Evolutionary conservation across 257 asterid species (phyloP).

Genomic region (Petunia axillaris): DNA sequence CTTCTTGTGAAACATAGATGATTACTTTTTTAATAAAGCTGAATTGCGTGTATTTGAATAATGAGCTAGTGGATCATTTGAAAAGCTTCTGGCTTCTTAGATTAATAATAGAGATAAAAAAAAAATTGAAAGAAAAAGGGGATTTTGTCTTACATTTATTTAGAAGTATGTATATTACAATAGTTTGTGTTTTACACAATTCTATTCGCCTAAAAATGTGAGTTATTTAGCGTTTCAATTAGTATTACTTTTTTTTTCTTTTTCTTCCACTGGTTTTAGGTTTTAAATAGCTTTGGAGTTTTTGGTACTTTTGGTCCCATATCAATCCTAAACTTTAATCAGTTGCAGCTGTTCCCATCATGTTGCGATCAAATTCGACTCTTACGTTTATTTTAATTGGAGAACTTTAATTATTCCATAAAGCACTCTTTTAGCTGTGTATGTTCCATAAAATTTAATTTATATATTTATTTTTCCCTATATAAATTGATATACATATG

Average conservation of each 20-base stretch:
- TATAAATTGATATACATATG: too few species aligned
- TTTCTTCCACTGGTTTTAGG: neutral
- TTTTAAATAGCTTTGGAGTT: neutral
- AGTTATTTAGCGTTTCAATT: neutral
- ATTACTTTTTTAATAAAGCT: too few species aligned
- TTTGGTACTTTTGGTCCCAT: neutral
- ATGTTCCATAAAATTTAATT: too few species aligned
- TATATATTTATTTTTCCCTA: too few species aligned
- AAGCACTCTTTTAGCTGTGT: neutral
- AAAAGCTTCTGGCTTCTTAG: neutral
- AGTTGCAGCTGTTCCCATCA: neutral
- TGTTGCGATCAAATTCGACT: neutral
- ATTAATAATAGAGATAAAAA: neutral
- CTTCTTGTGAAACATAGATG: neutral
- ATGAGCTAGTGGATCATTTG: neutral
- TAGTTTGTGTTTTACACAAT: neutral
- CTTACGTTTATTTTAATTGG: neutral
- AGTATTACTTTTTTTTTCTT: neutral
- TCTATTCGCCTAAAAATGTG: neutral
- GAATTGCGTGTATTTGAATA: neutral
- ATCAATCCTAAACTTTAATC: neutral
- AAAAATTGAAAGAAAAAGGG: neutral
- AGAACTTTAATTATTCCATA: neutral
- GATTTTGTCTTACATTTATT: neutral
- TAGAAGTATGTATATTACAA: neutral